A percentile compares a stretch with the other conserved stretches of the same genome.
Evolutionary conservation across 164 flowering plant genomes (phyloP).

Genomic region (Macadamia tetraphylla): DNA sequence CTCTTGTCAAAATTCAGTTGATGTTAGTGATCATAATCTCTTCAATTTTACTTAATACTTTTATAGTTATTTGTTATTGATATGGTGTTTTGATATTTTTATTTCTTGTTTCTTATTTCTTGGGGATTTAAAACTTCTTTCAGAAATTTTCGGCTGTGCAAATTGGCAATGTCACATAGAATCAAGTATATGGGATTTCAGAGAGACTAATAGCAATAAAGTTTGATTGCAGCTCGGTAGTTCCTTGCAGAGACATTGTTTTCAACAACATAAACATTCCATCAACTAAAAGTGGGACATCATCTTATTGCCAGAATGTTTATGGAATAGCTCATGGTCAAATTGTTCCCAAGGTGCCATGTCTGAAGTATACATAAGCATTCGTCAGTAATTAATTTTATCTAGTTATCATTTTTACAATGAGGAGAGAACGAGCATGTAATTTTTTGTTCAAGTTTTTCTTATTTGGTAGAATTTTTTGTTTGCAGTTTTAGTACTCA

Average conservation of each 20-base stretch:
- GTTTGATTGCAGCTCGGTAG: conserved; percentile 24
- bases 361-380: neutral
- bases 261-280: conserved; percentile 11
- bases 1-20: conserved; percentile 5
- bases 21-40: conserved; percentile 5
- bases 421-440: too few species aligned
- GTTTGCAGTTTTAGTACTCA: too few species aligned
- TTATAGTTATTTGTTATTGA: too few species aligned
- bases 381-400: too few species aligned
- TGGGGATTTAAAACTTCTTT: neutral
- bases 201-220: conserved; percentile 12
- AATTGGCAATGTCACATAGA: conserved; percentile 22
- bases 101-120: neutral
- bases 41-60: neutral
- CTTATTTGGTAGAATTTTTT: too few species aligned
- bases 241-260: conserved; percentile 23
- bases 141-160: conserved; percentile 25
- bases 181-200: conserved; percentile 21
- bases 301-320: conserved; percentile 14
- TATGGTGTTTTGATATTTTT: neutral
- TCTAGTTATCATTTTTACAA: too few species aligned
- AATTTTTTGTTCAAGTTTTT: too few species aligned
- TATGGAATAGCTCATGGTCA: conserved; percentile 3
- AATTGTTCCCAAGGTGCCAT: conserved; percentile 4
- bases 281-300: neutral